Evolutionary conservation across 1,284 basidiomycete species (phyloP).

Genomic region (Puccinia horiana): DNA sequence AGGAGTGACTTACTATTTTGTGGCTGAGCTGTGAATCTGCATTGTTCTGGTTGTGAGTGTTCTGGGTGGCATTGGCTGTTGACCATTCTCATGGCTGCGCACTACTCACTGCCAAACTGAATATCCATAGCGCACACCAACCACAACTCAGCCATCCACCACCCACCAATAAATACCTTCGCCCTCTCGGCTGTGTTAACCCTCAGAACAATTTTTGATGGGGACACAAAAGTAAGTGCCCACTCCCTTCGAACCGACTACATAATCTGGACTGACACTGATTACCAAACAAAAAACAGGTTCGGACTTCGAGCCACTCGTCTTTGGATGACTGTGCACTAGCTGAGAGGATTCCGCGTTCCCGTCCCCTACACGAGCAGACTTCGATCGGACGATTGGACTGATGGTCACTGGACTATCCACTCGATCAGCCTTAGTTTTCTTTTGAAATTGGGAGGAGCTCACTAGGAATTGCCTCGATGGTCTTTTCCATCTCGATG

Average conservation of each 20-base stretch:
- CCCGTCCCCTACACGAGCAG: constrained; percentile 43
- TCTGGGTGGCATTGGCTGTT: neutral
- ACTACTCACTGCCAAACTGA: neutral
- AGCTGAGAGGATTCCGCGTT: constrained; percentile 40
- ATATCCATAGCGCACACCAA: neutral
- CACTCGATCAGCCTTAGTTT: constrained; percentile 8
- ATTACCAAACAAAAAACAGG: neutral
- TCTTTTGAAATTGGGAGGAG: neutral
- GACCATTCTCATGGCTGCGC: too few relatives aligned
- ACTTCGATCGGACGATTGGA: neutral
- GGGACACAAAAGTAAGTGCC: constrained; percentile 38
- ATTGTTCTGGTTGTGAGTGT: neutral
- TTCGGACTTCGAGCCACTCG: constrained; percentile 41
- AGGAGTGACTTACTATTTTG: constrained; percentile 38
- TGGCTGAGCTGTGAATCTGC: constrained; percentile 38
- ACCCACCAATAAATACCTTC: neutral
- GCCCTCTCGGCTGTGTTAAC: neutral
- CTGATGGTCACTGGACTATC: constrained; percentile 29
- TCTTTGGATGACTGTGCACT: constrained; percentile 6
- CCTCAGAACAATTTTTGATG: constrained; percentile 38
- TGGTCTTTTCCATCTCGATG: constrained; percentile 28
- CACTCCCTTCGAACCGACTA: too few relatives aligned
- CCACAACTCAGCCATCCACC: constrained; percentile 28
- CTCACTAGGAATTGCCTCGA: constrained; percentile 28
- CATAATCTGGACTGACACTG: neutral